Percentiles rank a stretch among this genome's conserved stretches.
Evolutionary conservation across 2,329 filamentous ascomycete species (phyloP).

Genomic region (Cercospora beticola): DNA sequence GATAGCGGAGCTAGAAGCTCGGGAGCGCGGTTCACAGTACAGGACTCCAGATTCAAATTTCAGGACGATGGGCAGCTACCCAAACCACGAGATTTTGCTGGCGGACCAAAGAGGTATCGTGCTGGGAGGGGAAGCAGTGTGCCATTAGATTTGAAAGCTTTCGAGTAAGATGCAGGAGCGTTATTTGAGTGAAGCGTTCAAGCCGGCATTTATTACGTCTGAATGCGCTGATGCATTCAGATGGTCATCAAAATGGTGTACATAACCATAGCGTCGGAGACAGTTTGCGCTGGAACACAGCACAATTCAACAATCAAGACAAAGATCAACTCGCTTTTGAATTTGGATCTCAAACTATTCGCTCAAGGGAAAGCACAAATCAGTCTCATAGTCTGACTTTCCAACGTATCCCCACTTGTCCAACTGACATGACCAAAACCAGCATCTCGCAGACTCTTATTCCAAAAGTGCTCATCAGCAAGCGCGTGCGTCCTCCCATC

Average conservation of each 20-base stretch:
- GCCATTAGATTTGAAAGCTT: conserved; percentile 73
- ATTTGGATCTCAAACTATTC: neutral
- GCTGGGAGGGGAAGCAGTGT: conserved; percentile 93
- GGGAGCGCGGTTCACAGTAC: conserved; percentile 31
- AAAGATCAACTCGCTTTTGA: neutral
- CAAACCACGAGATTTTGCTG: conserved; percentile 76
- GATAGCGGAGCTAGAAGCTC: conserved; percentile 24
- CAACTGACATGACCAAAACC: conserved; percentile 40
- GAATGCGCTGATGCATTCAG: neutral
- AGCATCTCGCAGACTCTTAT: conserved; percentile 30
- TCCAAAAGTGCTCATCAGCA: conserved; percentile 21
- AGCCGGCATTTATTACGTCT: conserved; percentile 5
- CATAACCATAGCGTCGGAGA: neutral
- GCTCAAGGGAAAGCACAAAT: conserved; percentile 7
- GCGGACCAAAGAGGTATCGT: conserved; percentile 75
- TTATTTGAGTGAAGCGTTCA: conserved; percentile 16
- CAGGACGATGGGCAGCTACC: conserved; percentile 78
- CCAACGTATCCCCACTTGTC: conserved; percentile 33
- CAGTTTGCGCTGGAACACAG: neutral
- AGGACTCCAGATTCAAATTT: conserved; percentile 80
- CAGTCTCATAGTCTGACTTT: conserved; percentile 11
- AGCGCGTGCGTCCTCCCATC: conserved; percentile 40
- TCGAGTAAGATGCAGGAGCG: conserved; percentile 41
- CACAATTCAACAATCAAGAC: neutral
- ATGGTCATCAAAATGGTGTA: neutral